Percentiles rank a stretch among this genome's conserved stretches.
Evolutionary conservation across 1,139 yeast species (phyloP).

Genomic region (Dujonia santamariae): DNA sequence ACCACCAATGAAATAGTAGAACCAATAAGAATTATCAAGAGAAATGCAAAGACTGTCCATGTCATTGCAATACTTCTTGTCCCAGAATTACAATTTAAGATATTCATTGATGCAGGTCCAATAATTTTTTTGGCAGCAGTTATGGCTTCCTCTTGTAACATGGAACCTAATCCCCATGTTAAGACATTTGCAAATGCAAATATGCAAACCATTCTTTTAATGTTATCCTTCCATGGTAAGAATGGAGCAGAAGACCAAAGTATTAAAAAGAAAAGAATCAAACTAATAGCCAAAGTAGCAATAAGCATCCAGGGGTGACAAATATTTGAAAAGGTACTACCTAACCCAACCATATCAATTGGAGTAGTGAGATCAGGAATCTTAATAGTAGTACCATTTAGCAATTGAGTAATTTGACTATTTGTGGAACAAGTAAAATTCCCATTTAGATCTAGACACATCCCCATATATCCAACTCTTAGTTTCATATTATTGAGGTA

Average conservation of each 20-base stretch:
- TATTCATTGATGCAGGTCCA: conserved; percentile 49
- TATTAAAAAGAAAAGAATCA: conserved; percentile 37
- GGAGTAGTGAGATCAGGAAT: neutral
- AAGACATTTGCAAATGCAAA: conserved; percentile 39
- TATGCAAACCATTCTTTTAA: conserved; percentile 30
- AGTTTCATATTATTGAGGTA: conserved; percentile 32
- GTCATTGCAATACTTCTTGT: conserved; percentile 55
- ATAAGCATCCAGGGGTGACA: conserved; percentile 56
- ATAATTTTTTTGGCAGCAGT: conserved; percentile 43
- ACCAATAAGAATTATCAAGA: conserved; percentile 22
- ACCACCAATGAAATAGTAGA: no score
- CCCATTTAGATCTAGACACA: conserved; percentile 37
- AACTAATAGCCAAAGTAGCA: conserved; percentile 43
- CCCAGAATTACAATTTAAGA: conserved; percentile 47
- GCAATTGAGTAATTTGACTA: conserved; percentile 15
- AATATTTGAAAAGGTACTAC: conserved; percentile 38
- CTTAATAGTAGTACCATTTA: neutral
- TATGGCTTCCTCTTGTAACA: conserved; percentile 64
- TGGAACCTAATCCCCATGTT: conserved; percentile 68
- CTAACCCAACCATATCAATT: conserved; percentile 40
- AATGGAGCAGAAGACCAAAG: conserved; percentile 47
- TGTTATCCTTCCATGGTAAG: conserved; percentile 40
- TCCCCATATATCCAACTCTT: conserved; percentile 49
- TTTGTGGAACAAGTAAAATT: conserved; percentile 32
- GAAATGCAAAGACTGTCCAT: conserved; percentile 59